phyloP scores from a whole-genome alignment of 495 filamentous ascomycete genomes.

The Lepraria neglecta region DNA sequence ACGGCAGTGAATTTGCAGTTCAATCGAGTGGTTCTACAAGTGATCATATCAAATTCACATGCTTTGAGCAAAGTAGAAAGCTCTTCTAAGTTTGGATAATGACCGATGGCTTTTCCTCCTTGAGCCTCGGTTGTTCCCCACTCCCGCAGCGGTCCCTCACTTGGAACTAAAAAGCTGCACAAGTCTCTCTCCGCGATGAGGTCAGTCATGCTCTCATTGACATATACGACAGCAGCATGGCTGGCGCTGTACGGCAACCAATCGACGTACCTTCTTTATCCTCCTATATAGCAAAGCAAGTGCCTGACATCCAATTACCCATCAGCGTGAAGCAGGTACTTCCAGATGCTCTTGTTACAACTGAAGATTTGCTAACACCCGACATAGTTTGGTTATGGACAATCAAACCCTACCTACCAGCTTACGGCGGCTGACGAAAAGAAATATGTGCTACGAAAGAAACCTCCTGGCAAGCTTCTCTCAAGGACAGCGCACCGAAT shows the following conservation, averaged over 20 bases:
- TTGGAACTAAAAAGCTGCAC: no score
- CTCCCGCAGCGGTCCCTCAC: neutral
- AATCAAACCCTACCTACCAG: slow-evolving; percentile 95
- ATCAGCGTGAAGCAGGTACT: slow-evolving; percentile 82
- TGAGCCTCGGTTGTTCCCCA: slow-evolving; percentile 7
- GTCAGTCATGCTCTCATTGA: slow-evolving; percentile 9
- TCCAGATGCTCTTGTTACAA: slow-evolving; percentile 1
- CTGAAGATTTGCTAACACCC: slow-evolving; percentile 6
- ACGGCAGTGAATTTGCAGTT: neutral
- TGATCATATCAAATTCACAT: no score
- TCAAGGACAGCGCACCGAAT: slow-evolving; percentile 93
- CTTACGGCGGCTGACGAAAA: slow-evolving; percentile 60
- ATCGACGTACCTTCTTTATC: slow-evolving; percentile 76
- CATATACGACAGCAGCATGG: slow-evolving; percentile 51
- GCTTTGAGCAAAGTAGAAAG: neutral
- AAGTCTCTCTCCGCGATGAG: slow-evolving; percentile 1
- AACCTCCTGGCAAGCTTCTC: slow-evolving; percentile 84
- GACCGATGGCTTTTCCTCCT: neutral
- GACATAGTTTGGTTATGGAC: slow-evolving; percentile 83
- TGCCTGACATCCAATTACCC: slow-evolving; percentile 73
- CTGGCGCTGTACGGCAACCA: slow-evolving; percentile 78
- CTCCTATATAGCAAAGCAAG: slow-evolving; percentile 64
- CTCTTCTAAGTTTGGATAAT: neutral
- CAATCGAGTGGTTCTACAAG: neutral
- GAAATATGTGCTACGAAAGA: slow-evolving; percentile 86